phyloP scores from a whole-genome alignment of 139 green algal species.

The Chlorella sorokiniana region DNA sequence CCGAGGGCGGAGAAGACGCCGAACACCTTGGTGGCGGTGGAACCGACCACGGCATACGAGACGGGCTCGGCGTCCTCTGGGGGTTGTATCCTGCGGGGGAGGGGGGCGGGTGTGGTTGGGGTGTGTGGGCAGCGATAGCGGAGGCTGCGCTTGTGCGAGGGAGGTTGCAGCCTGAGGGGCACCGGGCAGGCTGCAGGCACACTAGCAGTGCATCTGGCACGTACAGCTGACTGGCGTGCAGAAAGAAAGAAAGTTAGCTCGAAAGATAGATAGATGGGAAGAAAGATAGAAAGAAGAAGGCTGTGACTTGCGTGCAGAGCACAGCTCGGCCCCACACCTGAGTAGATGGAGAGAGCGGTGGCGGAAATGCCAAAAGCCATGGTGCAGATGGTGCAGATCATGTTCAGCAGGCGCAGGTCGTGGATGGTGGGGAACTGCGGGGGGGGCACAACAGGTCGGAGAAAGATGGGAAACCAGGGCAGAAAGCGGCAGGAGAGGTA shows the following conservation, averaged over 20 bases:
- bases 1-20: constrained; percentile 44
- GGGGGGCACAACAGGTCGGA: background rate
- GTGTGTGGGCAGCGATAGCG: no score
- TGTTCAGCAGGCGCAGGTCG: constrained; percentile 44
- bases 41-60: background rate
- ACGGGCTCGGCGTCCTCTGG: background rate
- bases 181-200: no score
- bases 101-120: no score
- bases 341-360: constrained; percentile 38
- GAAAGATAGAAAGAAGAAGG: no score
- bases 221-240: no score
- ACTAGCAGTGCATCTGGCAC: no score
- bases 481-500: background rate
- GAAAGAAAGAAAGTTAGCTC: no score
- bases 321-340: no score
- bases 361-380: constrained; percentile 34
- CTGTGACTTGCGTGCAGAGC: no score
- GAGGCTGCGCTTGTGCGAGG: background rate
- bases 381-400: constrained; percentile 51
- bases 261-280: no score
- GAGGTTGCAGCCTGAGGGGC: no score
- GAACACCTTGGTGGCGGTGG: constrained; percentile 20
- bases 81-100: constrained; percentile 17
- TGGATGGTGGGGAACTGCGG: constrained; percentile 40
- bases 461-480: background rate